phyloP scores from a whole-genome alignment of 1,139 yeast genomes.

The Kurtzmaniella natalensis region DNA sequence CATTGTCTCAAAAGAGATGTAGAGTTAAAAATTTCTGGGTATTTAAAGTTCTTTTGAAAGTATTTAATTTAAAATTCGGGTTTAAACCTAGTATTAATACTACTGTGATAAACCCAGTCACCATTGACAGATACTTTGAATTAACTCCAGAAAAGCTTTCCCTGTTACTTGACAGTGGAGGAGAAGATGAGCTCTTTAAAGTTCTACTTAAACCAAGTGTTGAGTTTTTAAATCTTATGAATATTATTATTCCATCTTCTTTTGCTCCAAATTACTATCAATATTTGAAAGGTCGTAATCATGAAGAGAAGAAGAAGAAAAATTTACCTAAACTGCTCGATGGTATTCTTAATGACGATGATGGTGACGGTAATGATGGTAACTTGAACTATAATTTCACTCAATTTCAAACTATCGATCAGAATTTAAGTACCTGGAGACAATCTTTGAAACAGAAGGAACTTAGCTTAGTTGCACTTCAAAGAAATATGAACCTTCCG shows the following conservation, averaged over 20 bases:
- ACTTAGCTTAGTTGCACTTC: conserved; percentile 28
- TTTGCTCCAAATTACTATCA: conserved; percentile 48
- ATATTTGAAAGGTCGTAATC: conserved; percentile 32
- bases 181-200: conserved; percentile 32
- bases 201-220: conserved; percentile 41
- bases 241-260: conserved; percentile 46
- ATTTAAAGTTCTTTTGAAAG: conserved; percentile 47
- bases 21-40: conserved; percentile 62
- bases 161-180: conserved; percentile 20
- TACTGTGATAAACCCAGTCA: conserved; percentile 47
- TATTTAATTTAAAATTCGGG: conserved; percentile 49
- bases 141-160: conserved; percentile 45
- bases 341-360: conserved; percentile 47
- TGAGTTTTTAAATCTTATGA: conserved; percentile 42
- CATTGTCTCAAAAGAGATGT: conserved; percentile 37
- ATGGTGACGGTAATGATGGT: conserved; percentile 50
- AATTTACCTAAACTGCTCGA: conserved; percentile 18
- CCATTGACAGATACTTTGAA: conserved; percentile 45
- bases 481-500: conserved; percentile 32
- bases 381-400: conserved; percentile 44
- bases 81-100: conserved; percentile 46
- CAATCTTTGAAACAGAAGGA: conserved; percentile 29
- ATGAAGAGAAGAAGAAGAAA: conserved; percentile 4
- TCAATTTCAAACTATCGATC: conserved; percentile 43
- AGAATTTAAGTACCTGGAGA: conserved; percentile 42